Percentiles rank a stretch among this genome's conserved stretches.
Conservation (phyloP, 495 filamentous ascomycete species). For the Penicillium dipodomyicola region DNA sequence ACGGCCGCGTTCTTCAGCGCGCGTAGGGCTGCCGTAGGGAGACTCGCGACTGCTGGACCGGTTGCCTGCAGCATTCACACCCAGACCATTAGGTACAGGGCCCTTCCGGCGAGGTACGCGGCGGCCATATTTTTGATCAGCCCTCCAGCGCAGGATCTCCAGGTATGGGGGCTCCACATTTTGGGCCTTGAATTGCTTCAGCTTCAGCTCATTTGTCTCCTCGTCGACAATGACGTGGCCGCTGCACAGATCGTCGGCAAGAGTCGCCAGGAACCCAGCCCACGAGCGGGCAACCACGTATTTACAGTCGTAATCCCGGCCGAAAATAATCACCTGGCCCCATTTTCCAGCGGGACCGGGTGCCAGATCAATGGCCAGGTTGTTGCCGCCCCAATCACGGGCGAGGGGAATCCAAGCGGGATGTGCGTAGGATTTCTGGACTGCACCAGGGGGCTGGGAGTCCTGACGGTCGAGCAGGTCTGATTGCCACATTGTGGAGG, state of each 20-base stretch:
- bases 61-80: constrained; percentile 39
- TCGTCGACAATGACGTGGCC: constrained; percentile 88
- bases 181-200: constrained; percentile 82
- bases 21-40: constrained; percentile 53
- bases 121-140: constrained; percentile 90
- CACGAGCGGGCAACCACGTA: constrained; percentile 94
- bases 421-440: constrained; percentile 93
- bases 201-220: constrained; percentile 84
- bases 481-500: constrained; percentile 72
- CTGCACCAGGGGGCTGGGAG: constrained; percentile 77
- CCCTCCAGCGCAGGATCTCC: constrained; percentile 89
- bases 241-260: constrained; percentile 86
- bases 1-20: constrained; percentile 52
- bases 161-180: constrained; percentile 92
- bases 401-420: constrained; percentile 94
- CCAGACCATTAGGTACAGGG: constrained; percentile 39
- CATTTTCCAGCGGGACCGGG: constrained; percentile 87
- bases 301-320: constrained; percentile 97
- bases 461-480: constrained; percentile 83
- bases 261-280: constrained; percentile 78
- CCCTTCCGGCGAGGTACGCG: constrained; percentile 46
- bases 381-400: constrained; percentile 98
- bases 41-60: constrained; percentile 40
- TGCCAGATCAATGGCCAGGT: constrained; percentile 89
- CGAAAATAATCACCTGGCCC: constrained; percentile 96